These are phyloP conservation scores for Selaginella tamariscina DNA, from an alignment of 75 land plant species.

Conservation along the genomic window DNA sequence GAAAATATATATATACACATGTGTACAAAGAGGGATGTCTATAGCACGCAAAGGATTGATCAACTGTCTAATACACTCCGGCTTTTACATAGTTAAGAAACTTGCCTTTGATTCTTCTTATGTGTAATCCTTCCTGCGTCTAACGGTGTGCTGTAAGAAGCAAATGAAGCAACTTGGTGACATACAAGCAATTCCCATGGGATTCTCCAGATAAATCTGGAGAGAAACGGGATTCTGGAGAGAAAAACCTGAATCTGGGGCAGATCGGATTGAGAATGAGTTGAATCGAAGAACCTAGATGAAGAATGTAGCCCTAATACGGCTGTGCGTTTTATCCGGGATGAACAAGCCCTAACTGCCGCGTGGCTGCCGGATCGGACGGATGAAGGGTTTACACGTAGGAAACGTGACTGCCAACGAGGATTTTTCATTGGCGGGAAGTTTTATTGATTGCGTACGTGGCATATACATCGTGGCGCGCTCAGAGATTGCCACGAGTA, in stretches of 20 bases:
- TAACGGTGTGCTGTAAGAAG: not conserved
- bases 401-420: not conserved
- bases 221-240: no score
- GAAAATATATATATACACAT: not conserved
- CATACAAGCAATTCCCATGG: no score
- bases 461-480: no score
- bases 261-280: not conserved
- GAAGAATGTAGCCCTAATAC: not conserved
- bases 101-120: not conserved
- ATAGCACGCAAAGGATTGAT: no score
- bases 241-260: no score
- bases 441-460: no score
- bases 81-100: no score
- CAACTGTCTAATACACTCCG: no score
- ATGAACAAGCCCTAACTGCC: conserved; percentile 1
- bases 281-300: not conserved
- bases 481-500: no score
- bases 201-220: no score
- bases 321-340: not conserved
- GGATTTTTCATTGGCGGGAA: not conserved
- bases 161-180: not conserved
- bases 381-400: not conserved
- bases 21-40: no score
- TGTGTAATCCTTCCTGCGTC: not conserved
- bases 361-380: not conserved